Percentiles rank a stretch among this genome's conserved stretches.
These are phyloP conservation scores for Sporothrix mexicana DNA, from an alignment of 2,329 filamentous ascomycete genomes.

Conservation along the genomic window DNA sequence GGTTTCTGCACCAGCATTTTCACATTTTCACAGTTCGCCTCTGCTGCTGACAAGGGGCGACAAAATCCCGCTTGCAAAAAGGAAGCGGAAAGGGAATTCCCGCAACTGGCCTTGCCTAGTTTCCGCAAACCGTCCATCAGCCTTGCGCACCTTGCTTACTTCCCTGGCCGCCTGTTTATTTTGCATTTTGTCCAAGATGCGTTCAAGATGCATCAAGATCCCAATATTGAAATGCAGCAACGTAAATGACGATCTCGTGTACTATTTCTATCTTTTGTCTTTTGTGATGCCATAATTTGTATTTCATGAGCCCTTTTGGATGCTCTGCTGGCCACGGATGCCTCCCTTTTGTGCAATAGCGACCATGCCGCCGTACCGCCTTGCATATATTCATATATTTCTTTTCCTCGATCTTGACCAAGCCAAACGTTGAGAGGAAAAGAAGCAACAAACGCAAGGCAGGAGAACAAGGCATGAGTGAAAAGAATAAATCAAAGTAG, in stretches of 20 bases:
- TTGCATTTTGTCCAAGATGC: conserved; percentile 2
- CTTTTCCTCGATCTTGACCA: background rate
- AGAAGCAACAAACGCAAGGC: background rate
- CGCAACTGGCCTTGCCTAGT: conserved; percentile 9
- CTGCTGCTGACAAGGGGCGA: background rate
- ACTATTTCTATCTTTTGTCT: background rate
- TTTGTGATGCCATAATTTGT: background rate
- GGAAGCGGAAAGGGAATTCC: conserved; percentile 1
- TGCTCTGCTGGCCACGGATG: conserved; percentile 1
- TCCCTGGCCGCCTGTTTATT: background rate
- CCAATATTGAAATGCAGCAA: background rate
- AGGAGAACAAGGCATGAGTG: background rate
- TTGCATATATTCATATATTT: background rate
- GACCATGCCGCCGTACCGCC: background rate
- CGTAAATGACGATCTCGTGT: background rate
- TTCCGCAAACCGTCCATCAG: background rate
- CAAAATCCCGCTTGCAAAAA: background rate
- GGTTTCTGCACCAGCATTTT: background rate
- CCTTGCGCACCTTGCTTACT: background rate
- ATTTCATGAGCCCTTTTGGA: background rate
- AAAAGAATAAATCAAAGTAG: conserved; percentile 10
- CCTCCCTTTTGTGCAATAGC: background rate
- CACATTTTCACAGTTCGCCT: too few relatives aligned
- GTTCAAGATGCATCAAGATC: too few relatives aligned
- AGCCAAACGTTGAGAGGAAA: background rate